These are phyloP conservation scores for Colletotrichum horii DNA, from an alignment of 2,329 filamentous ascomycete species.

Conservation along the genomic window DNA sequence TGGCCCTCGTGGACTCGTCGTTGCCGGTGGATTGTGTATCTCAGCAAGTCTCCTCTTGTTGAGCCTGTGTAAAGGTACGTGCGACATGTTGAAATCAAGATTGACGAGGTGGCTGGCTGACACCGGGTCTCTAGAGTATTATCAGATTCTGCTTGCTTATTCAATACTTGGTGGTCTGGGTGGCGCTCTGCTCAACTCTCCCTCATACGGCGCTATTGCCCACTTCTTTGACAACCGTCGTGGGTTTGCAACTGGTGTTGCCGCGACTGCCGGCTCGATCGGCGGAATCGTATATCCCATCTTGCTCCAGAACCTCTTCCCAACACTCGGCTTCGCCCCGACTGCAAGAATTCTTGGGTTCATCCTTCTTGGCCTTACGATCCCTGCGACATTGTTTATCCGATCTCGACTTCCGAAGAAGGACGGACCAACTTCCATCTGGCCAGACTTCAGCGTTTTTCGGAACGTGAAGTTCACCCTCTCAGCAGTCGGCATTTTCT, in stretches of 20 bases:
- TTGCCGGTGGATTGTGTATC: constrained; percentile 66
- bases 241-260: constrained; percentile 81
- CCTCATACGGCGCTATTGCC: constrained; percentile 74
- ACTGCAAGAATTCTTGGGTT: constrained; percentile 55
- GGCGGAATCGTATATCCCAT: constrained; percentile 71
- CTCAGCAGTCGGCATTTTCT: constrained; percentile 68
- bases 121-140: constrained; percentile 57
- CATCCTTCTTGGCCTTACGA: constrained; percentile 51
- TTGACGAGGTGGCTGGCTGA: background rate
- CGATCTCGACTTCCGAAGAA: constrained; percentile 59
- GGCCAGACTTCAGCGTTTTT: constrained; percentile 69
- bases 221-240: constrained; percentile 80
- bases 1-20: constrained; percentile 73
- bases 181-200: constrained; percentile 78
- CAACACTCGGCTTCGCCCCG: constrained; percentile 53
- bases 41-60: constrained; percentile 69
- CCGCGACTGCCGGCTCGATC: constrained; percentile 73
- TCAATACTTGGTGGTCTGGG: constrained; percentile 75
- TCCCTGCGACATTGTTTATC: constrained; percentile 53
- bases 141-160: constrained; percentile 81
- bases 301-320: constrained; percentile 50
- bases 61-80: constrained; percentile 66
- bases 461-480: constrained; percentile 63
- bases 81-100: background rate
- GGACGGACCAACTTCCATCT: constrained; percentile 45